Evolutionary conservation across 2,329 filamentous ascomycete species (phyloP).

Genomic region (Coniella vitis): DNA sequence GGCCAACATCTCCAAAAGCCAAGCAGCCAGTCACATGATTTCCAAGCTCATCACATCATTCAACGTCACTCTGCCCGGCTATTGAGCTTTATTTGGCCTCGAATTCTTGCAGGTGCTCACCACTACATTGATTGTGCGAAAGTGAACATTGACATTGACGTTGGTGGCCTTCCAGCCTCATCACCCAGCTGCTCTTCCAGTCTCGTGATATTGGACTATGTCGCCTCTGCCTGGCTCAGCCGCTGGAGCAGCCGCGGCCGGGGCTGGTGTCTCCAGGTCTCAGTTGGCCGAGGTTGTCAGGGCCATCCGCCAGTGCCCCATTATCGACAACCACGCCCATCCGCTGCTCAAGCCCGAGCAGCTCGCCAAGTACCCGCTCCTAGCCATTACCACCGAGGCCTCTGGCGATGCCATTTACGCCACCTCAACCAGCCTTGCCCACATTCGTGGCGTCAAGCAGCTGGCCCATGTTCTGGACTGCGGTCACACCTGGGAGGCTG

Average conservation of each 20-base stretch:
- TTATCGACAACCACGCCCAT: constrained; percentile 70
- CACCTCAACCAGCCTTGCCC: constrained; percentile 55
- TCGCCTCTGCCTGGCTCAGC: not conserved
- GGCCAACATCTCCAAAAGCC: no score
- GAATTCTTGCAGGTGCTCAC: no score
- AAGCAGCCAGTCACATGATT: no score
- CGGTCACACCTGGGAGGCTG: constrained; percentile 52
- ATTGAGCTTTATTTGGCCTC: no score
- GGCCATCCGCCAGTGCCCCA: constrained; percentile 48
- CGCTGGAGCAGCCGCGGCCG: not conserved
- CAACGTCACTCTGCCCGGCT: no score
- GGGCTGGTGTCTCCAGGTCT: constrained; percentile 14
- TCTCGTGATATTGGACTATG: not conserved
- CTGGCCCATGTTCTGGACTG: constrained; percentile 60
- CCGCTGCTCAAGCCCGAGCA: constrained; percentile 52
- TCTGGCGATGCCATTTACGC: constrained; percentile 59
- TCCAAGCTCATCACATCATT: no score
- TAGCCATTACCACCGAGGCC: constrained; percentile 67
- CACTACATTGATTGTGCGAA: not conserved
- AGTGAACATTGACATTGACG: not conserved
- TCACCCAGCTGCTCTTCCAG: no score
- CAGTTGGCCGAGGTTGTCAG: constrained; percentile 27
- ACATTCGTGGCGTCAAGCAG: constrained; percentile 63
- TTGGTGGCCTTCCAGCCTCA: not conserved
- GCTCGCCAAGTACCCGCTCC: constrained; percentile 39